Conservation (phyloP, 1,139 yeast genomes). For the Lodderomyces pseudojiufengensis region DNA sequence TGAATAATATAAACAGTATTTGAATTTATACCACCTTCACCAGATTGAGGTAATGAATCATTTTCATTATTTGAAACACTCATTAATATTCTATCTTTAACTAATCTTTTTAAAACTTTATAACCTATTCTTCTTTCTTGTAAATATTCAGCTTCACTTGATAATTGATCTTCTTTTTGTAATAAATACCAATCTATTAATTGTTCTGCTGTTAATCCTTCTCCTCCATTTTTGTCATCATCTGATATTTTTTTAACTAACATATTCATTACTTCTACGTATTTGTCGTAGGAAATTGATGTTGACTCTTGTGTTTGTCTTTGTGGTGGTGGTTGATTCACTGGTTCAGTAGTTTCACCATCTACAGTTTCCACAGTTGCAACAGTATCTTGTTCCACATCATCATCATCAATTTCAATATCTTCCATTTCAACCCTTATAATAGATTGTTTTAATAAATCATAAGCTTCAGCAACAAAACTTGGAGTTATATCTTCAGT, state of each 20-base stretch:
- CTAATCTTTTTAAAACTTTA: slow-evolving; percentile 81
- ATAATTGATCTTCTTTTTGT: slow-evolving; percentile 68
- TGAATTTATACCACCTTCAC: slow-evolving; percentile 20
- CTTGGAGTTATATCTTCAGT: slow-evolving; percentile 82
- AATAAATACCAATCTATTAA: slow-evolving; percentile 79
- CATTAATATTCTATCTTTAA: slow-evolving; percentile 82
- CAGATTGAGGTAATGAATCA: slow-evolving; percentile 19
- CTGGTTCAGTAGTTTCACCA: slow-evolving; percentile 10
- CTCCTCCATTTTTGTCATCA: slow-evolving; percentile 48
- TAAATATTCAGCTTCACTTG: slow-evolving; percentile 68
- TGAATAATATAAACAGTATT: slow-evolving; percentile 66
- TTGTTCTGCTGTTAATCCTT: slow-evolving; percentile 68
- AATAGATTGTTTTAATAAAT: slow-evolving; percentile 82
- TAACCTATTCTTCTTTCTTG: slow-evolving; percentile 67
- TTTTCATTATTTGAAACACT: slow-evolving; percentile 63
- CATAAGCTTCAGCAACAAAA: slow-evolving; percentile 93
- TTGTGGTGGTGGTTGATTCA: slow-evolving; percentile 1
- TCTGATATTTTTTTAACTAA: slow-evolving; percentile 70
- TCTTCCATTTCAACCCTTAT: slow-evolving; percentile 95
- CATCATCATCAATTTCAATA: slow-evolving; percentile 75
- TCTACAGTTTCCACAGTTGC: slow-evolving; percentile 12
- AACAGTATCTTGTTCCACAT: slow-evolving; percentile 26
- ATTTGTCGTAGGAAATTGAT: slow-evolving; percentile 80
- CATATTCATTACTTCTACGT: slow-evolving; percentile 77
- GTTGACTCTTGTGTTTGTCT: slow-evolving; percentile 19